These are phyloP conservation scores for Striga hermonthica DNA, from an alignment of 305 asterid genomes.

Conservation along the genomic window DNA sequence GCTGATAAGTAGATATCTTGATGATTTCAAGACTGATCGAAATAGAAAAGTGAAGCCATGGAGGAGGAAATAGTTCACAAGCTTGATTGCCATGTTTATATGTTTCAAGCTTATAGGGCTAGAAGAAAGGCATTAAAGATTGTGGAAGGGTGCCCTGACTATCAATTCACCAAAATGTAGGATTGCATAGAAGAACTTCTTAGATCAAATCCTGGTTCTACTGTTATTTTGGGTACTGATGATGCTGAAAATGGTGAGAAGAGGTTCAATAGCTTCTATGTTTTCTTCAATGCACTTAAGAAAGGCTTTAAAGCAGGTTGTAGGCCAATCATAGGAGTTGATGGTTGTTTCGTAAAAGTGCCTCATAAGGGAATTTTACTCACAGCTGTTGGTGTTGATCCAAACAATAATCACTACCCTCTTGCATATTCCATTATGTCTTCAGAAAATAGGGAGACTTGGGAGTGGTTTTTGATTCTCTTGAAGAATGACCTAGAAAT, in stretches of 20 bases:
- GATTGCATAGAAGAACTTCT: neutral
- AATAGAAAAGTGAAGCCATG: neutral
- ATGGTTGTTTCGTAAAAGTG: slow-evolving; percentile 9
- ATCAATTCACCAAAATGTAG: neutral
- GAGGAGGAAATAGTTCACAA: neutral
- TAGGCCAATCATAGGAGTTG: neutral
- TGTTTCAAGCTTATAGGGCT: neutral
- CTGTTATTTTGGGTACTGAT: neutral
- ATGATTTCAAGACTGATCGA: too few relatives aligned
- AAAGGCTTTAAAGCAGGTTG: neutral
- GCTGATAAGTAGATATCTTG: too few relatives aligned
- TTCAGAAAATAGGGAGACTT: neutral
- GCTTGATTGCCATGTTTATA: neutral
- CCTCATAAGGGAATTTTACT: neutral
- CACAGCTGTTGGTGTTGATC: neutral
- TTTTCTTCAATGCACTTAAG: neutral
- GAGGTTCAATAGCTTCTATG: neutral
- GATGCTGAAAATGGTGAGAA: neutral
- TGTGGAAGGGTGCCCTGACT: neutral
- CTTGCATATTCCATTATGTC: neutral
- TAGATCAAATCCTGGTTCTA: neutral
- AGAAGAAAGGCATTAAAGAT: neutral
- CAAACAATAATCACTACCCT: neutral
- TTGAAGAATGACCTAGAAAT: neutral
- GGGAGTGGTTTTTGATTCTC: neutral